A percentile compares a stretch with the other conserved stretches of the same genome.
These are phyloP conservation scores for Spencermartinsiella ligniputridi DNA, from an alignment of 1,139 yeast genomes.

Conservation along the genomic window DNA sequence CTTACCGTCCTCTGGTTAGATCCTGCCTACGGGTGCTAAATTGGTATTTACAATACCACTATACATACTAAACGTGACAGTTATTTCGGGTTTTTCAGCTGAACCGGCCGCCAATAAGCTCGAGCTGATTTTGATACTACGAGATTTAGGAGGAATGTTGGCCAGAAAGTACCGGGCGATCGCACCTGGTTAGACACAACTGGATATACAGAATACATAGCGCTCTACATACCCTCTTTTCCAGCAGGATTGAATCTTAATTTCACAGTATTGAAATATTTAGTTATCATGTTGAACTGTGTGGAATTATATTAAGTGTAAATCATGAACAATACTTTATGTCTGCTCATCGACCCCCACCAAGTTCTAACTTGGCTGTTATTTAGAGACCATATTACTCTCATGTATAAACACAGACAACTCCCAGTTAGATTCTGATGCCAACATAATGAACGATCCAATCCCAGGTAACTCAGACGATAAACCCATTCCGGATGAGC, in stretches of 20 bases:
- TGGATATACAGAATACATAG: neutral
- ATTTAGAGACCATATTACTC: no score
- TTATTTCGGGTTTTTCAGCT: conserved; percentile 51
- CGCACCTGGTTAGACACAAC: conserved; percentile 44
- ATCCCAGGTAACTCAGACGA: conserved; percentile 4
- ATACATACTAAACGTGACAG: conserved; percentile 60
- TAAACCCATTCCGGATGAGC: conserved; percentile 28
- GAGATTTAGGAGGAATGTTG: conserved; percentile 59
- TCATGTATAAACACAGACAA: no score
- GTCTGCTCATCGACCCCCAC: no score
- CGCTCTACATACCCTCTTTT: conserved; percentile 46
- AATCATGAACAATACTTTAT: neutral
- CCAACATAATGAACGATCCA: no score
- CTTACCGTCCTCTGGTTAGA: conserved; percentile 57
- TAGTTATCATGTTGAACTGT: conserved; percentile 60
- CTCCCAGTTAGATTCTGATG: no score
- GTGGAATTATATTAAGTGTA: neutral
- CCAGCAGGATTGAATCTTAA: conserved; percentile 78
- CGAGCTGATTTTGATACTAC: conserved; percentile 30
- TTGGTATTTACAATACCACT: neutral
- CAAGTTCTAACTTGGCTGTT: no score
- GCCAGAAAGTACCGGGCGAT: conserved; percentile 77
- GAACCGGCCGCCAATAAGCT: conserved; percentile 33
- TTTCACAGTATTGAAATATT: conserved; percentile 71
- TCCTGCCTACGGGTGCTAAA: neutral